A percentile compares a stretch with the other conserved stretches of the same genome.
phyloP scores from a whole-genome alignment of 1,139 yeast genomes.

The Meyerozyma carpophila region DNA sequence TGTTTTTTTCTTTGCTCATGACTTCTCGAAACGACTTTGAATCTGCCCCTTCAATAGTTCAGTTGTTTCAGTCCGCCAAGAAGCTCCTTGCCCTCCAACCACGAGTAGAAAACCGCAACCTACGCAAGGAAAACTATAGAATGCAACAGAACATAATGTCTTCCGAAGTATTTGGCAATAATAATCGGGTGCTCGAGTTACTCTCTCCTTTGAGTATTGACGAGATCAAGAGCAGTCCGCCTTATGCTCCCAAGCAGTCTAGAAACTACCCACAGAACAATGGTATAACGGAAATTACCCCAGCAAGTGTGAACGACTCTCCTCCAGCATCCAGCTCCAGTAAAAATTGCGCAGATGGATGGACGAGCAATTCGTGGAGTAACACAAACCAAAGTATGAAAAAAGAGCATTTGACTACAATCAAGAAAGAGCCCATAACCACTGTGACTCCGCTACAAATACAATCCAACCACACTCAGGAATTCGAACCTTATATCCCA shows the following conservation, averaged over 20 bases:
- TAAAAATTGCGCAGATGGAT: background rate
- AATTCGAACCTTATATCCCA: background rate
- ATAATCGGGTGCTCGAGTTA: slow-evolving; percentile 8
- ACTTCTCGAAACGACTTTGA: slow-evolving; percentile 11
- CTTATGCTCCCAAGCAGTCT: slow-evolving; percentile 1
- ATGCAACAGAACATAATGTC: slow-evolving; percentile 9
- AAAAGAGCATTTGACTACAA: background rate
- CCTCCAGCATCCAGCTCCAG: background rate
- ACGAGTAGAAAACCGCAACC: slow-evolving; percentile 37
- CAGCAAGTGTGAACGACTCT: background rate
- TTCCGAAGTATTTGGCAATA: slow-evolving; percentile 1
- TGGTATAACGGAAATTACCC: background rate
- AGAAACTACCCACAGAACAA: slow-evolving; percentile 7
- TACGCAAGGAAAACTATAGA: slow-evolving; percentile 30
- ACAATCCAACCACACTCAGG: slow-evolving; percentile 1
- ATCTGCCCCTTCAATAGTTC: slow-evolving; percentile 37
- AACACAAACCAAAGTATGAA: background rate
- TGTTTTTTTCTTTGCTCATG: background rate
- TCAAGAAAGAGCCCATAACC: slow-evolving; percentile 2
- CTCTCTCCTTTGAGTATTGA: slow-evolving; percentile 9
- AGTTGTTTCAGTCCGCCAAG: slow-evolving; percentile 40
- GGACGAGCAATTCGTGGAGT: slow-evolving; percentile 3
- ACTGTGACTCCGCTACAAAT: slow-evolving; percentile 1
- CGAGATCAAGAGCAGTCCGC: slow-evolving; percentile 1
- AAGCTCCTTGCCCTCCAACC: slow-evolving; percentile 35